A percentile compares a stretch with the other conserved stretches of the same genome.
phyloP scores from a whole-genome alignment of 2,329 filamentous ascomycete species.

The Aspergillus sergii region DNA sequence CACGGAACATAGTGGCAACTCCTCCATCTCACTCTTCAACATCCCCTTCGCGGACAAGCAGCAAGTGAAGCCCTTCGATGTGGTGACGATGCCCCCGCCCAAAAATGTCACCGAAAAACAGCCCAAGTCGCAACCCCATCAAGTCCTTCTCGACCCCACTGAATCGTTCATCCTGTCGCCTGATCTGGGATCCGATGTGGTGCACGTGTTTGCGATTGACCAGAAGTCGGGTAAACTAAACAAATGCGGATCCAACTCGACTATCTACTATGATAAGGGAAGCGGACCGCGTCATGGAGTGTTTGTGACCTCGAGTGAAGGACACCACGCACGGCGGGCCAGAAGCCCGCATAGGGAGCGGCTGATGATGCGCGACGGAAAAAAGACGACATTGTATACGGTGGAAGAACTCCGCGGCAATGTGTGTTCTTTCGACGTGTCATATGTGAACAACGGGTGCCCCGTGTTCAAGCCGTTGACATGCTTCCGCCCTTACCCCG shows the following conservation, averaged over 20 bases:
- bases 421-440: slow-evolving; percentile 50
- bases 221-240: slow-evolving; percentile 45
- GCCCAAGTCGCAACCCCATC: slow-evolving; percentile 67
- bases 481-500: slow-evolving; percentile 30
- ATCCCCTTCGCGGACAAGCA: slow-evolving; percentile 27
- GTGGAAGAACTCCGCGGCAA: slow-evolving; percentile 62
- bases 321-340: slow-evolving; percentile 12
- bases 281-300: slow-evolving; percentile 64
- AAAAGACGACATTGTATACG: slow-evolving; percentile 42
- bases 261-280: not conserved
- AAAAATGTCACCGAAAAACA: slow-evolving; percentile 36
- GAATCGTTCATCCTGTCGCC: slow-evolving; percentile 65
- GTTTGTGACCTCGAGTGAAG: slow-evolving; percentile 49
- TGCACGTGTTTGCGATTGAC: slow-evolving; percentile 62
- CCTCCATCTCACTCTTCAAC: slow-evolving; percentile 36
- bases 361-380: not conserved
- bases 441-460: slow-evolving; percentile 32
- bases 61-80: slow-evolving; percentile 32
- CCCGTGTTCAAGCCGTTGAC: slow-evolving; percentile 26
- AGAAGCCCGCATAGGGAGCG: slow-evolving; percentile 4
- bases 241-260: slow-evolving; percentile 47
- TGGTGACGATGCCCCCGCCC: slow-evolving; percentile 44
- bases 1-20: slow-evolving; percentile 25
- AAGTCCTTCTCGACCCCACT: slow-evolving; percentile 67
- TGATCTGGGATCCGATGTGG: slow-evolving; percentile 66